Percentiles rank a stretch among this genome's conserved stretches.
Evolutionary conservation across 192 early-diverging fungal genomes (phyloP).

Genomic region (Entomortierella beljakovae): DNA sequence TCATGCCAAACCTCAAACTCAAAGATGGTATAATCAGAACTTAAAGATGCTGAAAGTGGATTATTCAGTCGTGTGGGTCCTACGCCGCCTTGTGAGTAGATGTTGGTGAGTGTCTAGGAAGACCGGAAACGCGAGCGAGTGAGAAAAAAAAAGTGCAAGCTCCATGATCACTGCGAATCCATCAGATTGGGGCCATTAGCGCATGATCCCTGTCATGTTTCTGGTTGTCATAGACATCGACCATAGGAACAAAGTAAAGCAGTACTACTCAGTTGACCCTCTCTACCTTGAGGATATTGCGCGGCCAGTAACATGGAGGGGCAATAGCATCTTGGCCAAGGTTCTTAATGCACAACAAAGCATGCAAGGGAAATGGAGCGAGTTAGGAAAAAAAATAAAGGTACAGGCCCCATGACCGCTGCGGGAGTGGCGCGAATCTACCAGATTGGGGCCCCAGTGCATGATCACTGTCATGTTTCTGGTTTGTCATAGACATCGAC

Average conservation of each 20-base stretch:
- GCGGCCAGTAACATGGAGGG: background rate
- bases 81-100: no score
- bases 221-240: conserved; percentile 5
- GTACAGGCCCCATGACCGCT: conserved; percentile 5
- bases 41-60: background rate
- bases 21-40: background rate
- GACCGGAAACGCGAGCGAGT: background rate
- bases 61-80: no score
- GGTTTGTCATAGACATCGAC: conserved; percentile 4
- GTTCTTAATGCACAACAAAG: conserved; percentile 7
- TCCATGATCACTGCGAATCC: conserved; percentile 6
- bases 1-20: background rate
- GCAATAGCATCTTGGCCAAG: conserved; percentile 5
- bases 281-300: background rate
- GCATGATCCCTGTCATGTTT: conserved; percentile 2
- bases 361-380: background rate
- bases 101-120: no score
- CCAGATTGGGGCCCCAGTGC: conserved; percentile 1
- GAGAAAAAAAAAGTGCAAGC: conserved; percentile 1
- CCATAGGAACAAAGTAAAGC: conserved; percentile 9
- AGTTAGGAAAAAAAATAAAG: background rate
- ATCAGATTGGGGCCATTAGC: conserved; percentile 2
- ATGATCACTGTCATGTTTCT: conserved; percentile 5
- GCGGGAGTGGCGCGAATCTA: conserved; percentile 4
- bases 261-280: conserved; percentile 6